A percentile compares a stretch with the other conserved stretches of the same genome.
phyloP scores from a whole-genome alignment of 768 basidiomycete genomes.

The Trichaptum fuscoviolaceum region DNA sequence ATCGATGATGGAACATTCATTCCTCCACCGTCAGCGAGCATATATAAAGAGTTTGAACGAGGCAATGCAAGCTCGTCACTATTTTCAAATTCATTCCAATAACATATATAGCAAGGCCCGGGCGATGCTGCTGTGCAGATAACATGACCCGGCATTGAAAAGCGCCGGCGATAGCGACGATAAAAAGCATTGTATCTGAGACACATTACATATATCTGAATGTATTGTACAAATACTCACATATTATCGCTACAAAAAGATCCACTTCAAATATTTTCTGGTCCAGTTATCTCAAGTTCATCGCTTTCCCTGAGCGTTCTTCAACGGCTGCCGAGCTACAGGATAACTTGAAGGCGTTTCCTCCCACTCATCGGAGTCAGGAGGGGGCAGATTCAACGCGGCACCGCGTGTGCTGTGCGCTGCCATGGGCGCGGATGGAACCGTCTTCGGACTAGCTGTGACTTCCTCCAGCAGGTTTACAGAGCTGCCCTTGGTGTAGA shows the following conservation, averaged over 20 bases:
- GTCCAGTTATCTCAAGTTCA: constrained; percentile 15
- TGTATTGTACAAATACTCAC: too few species aligned
- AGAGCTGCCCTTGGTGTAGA: neutral
- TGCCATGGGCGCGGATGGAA: constrained; percentile 4
- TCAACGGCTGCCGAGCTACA: neutral
- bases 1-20: neutral
- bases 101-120: neutral
- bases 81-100: neutral
- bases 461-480: neutral
- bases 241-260: neutral
- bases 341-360: constrained; percentile 8
- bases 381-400: constrained; percentile 28
- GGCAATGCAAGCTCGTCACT: neutral
- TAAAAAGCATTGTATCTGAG: neutral
- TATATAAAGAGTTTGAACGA: neutral
- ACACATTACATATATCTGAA: neutral
- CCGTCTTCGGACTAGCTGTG: constrained; percentile 2
- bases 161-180: too few species aligned
- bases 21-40: neutral
- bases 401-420: constrained; percentile 14
- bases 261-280: constrained; percentile 22
- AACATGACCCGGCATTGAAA: neutral
- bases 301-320: constrained; percentile 17
- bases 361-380: constrained; percentile 34
- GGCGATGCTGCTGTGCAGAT: neutral